Evolutionary conservation across 805 yeast species (phyloP).

Genomic region (Wickerhamomyces xylosicus): DNA sequence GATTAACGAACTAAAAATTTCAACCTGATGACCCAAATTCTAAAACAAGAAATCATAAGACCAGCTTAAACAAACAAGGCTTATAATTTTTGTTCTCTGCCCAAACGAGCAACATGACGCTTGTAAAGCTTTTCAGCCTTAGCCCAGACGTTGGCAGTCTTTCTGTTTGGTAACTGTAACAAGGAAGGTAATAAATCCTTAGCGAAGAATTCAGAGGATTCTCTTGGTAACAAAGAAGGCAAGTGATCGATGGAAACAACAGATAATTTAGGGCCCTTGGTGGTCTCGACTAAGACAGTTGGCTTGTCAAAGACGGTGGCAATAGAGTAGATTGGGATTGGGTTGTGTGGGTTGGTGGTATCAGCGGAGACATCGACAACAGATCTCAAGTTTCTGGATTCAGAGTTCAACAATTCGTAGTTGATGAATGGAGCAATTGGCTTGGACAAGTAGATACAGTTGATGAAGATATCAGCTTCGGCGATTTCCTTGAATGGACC

Average conservation of each 20-base stretch:
- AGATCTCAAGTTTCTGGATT: conserved; percentile 71
- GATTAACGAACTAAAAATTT: too few species aligned
- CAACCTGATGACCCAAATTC: neutral
- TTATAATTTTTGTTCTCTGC: conserved; percentile 33
- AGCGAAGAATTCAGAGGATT: conserved; percentile 87
- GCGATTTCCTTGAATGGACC: conserved; percentile 96
- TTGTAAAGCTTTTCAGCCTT: conserved; percentile 79
- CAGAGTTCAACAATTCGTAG: conserved; percentile 51
- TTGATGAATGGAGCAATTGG: conserved; percentile 91
- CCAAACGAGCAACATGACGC: conserved; percentile 71
- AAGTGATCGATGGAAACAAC: conserved; percentile 94
- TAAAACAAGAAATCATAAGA: conserved; percentile 1
- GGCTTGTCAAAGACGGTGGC: conserved; percentile 91
- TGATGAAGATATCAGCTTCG: conserved; percentile 78
- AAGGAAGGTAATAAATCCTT: conserved; percentile 83
- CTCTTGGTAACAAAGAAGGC: conserved; percentile 94
- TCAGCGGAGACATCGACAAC: conserved; percentile 98
- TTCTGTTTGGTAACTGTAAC: conserved; percentile 73
- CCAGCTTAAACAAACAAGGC: neutral
- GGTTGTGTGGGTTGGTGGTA: conserved; percentile 97
- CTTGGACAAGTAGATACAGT: conserved; percentile 89
- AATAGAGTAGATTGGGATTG: conserved; percentile 84
- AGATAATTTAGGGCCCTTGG: conserved; percentile 75
- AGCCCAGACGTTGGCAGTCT: conserved; percentile 82
- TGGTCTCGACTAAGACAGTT: conserved; percentile 73